Evolutionary conservation across 495 filamentous ascomycete genomes (phyloP).

Genomic region (Aspergillus incahuasiensis): DNA sequence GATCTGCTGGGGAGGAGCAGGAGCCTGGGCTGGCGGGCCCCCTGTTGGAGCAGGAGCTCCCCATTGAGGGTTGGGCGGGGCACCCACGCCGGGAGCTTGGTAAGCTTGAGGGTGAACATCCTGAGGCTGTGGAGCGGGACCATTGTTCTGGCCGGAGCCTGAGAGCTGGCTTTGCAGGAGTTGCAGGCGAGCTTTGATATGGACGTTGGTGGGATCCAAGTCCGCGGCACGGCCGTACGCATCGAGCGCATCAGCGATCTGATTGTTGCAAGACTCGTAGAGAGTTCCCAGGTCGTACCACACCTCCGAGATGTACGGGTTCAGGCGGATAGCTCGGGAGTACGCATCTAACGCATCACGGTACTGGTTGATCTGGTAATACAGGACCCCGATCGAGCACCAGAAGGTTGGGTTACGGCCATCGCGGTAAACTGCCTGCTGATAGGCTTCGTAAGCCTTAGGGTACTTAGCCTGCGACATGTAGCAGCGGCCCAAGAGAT

Average conservation of each 20-base stretch:
- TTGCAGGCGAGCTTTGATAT: conserved; percentile 92
- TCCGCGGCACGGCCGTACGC: conserved; percentile 94
- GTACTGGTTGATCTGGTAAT: conserved; percentile 99
- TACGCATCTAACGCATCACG: conserved; percentile 98
- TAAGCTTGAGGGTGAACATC: conserved; percentile 86
- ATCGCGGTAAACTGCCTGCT: conserved; percentile 97
- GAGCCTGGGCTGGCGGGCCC: conserved; percentile 55
- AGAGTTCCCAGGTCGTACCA: conserved; percentile 98
- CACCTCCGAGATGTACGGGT: conserved; percentile 98
- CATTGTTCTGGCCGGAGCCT: conserved; percentile 61
- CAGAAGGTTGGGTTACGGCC: conserved; percentile 98
- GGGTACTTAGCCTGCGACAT: conserved; percentile 99
- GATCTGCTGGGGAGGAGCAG: conserved; percentile 54
- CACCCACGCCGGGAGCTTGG: conserved; percentile 64
- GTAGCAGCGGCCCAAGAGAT: conserved; percentile 94
- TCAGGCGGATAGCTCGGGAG: conserved; percentile 93
- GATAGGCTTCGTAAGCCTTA: conserved; percentile 98
- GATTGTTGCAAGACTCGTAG: conserved; percentile 99
- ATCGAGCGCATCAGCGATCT: conserved; percentile 92
- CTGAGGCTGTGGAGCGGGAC: conserved; percentile 70
- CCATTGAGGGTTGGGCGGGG: conserved; percentile 83
- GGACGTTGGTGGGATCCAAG: conserved; percentile 85
- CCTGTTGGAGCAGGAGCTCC: conserved; percentile 62
- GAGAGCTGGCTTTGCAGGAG: conserved; percentile 74
- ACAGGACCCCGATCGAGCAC: conserved; percentile 99